Percentiles rank a stretch among this genome's conserved stretches.
phyloP scores from a whole-genome alignment of 345 rosid genomes.

The Clarkia xantiana region DNA sequence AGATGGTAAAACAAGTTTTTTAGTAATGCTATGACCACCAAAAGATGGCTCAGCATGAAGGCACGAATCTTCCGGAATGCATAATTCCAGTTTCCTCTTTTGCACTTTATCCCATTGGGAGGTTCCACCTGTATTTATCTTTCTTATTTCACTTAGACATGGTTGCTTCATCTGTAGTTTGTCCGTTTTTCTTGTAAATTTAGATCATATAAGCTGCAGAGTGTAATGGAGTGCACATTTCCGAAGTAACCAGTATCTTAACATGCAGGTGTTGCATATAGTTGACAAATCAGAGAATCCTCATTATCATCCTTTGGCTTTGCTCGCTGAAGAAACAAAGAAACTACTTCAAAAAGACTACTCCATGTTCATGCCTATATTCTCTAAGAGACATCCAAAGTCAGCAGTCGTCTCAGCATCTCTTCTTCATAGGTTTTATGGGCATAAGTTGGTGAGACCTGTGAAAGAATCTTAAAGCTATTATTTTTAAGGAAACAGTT shows the following conservation, averaged over 20 bases:
- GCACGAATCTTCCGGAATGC: too few relatives aligned
- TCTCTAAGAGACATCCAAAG: slow-evolving; percentile 72
- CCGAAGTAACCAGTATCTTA: slow-evolving; percentile 1
- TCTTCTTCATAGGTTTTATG: slow-evolving; percentile 82
- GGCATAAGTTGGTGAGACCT: slow-evolving; percentile 71
- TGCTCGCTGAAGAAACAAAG: slow-evolving; percentile 82
- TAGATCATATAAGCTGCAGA: too few relatives aligned
- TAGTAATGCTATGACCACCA: too few relatives aligned
- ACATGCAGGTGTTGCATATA: slow-evolving; percentile 45
- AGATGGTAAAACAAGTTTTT: too few relatives aligned
- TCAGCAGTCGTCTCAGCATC: slow-evolving; percentile 62
- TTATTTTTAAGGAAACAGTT: slow-evolving; percentile 4
- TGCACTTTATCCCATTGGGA: too few relatives aligned
- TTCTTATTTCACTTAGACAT: too few relatives aligned
- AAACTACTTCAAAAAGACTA: slow-evolving; percentile 70
- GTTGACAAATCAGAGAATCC: slow-evolving; percentile 54
- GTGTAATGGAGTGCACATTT: too few relatives aligned
- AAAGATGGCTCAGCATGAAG: too few relatives aligned
- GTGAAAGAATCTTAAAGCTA: neutral
- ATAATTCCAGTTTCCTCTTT: too few relatives aligned
- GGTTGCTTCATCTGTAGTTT: too few relatives aligned
- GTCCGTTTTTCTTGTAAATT: too few relatives aligned
- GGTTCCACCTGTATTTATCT: too few relatives aligned
- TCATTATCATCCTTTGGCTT: slow-evolving; percentile 60
- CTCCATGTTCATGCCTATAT: slow-evolving; percentile 52